These are phyloP conservation scores for Fraxinus xanthoxyloides DNA, from an alignment of 305 asterid species.

Conservation along the genomic window DNA sequence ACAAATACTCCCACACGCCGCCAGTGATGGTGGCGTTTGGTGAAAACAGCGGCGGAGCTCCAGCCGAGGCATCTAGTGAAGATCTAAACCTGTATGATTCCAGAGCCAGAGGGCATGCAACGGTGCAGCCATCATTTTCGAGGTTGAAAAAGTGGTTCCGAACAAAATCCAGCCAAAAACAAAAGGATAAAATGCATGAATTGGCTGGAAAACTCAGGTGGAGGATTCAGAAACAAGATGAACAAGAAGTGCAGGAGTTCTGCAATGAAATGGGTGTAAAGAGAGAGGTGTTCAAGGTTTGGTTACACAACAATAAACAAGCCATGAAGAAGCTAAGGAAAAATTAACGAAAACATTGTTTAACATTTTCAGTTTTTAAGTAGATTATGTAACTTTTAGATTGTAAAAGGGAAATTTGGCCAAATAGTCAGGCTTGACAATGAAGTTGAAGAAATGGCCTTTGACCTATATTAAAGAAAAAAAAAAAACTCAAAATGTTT, in stretches of 20 bases:
- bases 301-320: constrained; percentile 31
- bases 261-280: constrained; percentile 23
- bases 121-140: neutral
- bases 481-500: too few species aligned
- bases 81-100: neutral
- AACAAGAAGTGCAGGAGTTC: constrained; percentile 10
- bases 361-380: too few species aligned
- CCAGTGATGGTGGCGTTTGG: constrained; percentile 1
- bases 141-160: constrained; percentile 12
- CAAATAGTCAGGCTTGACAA: too few species aligned
- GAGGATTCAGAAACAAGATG: constrained; percentile 28
- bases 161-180: constrained; percentile 21
- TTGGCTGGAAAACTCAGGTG: constrained; percentile 21
- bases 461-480: too few species aligned
- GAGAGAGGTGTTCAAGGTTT: constrained; percentile 29
- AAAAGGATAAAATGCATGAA: constrained; percentile 25
- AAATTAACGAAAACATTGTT: too few species aligned
- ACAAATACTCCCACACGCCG: neutral
- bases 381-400: too few species aligned
- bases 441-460: too few species aligned
- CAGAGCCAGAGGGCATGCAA: neutral
- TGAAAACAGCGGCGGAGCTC: neutral
- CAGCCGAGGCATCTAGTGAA: constrained; percentile 3
- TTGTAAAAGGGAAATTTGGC: neutral
- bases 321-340: constrained; percentile 11